These are phyloP conservation scores for Ochetophila trinervis DNA, from an alignment of 306 rosid genomes.

Conservation along the genomic window DNA sequence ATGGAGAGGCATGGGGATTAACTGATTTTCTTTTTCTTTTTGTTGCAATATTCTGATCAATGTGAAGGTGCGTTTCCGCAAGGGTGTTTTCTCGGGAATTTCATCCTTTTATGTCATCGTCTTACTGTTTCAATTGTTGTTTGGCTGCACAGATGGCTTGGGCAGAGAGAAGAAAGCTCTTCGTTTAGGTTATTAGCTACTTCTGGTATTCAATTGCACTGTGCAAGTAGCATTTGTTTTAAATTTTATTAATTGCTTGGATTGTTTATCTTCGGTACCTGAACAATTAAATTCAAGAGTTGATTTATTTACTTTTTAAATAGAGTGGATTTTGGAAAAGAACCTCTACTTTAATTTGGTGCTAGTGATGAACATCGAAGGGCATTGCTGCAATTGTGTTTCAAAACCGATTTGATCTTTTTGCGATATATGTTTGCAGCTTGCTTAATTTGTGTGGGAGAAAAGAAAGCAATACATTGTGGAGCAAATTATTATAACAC, in stretches of 20 bases:
- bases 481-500: conserved; percentile 1
- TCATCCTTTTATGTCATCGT: too few relatives aligned
- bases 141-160: conserved; percentile 3
- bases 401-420: neutral
- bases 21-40: neutral
- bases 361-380: too few relatives aligned
- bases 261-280: neutral
- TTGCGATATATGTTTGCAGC: conserved; percentile 21
- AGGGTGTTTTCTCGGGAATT: neutral
- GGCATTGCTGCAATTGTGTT: neutral
- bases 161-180: neutral
- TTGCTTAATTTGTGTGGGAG: conserved; percentile 31
- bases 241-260: neutral
- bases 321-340: neutral
- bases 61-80: neutral
- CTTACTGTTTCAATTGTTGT: neutral
- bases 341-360: neutral
- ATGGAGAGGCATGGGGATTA: neutral
- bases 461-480: conserved; percentile 8
- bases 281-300: too few relatives aligned
- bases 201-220: neutral
- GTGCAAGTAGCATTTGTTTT: neutral
- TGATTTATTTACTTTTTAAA: neutral
- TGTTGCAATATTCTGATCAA: neutral
- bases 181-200: neutral